A percentile compares a stretch with the other conserved stretches of the same genome.
These are phyloP conservation scores for Myrica gale DNA, from an alignment of 306 rosid species.

Conservation along the genomic window DNA sequence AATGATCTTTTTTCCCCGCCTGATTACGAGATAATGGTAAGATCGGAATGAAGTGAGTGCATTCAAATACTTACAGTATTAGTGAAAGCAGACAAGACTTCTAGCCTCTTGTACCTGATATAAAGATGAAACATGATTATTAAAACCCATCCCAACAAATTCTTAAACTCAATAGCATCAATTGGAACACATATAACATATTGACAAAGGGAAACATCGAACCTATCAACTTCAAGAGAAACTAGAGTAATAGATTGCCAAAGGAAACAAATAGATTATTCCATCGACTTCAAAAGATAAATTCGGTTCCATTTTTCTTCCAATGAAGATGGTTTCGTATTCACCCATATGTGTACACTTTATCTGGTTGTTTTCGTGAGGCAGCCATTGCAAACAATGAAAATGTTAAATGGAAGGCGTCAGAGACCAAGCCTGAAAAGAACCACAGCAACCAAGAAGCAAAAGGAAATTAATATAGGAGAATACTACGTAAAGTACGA, in stretches of 20 bases:
- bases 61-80: constrained; percentile 79
- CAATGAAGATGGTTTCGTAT: constrained; percentile 2
- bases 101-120: constrained; percentile 89
- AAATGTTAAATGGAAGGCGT: constrained; percentile 96
- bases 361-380: constrained; percentile 73
- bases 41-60: constrained; percentile 27
- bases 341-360: constrained; percentile 84
- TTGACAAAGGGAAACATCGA: neutral
- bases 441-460: neutral
- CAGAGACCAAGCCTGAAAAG: constrained; percentile 93
- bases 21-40: constrained; percentile 5
- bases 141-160: neutral
- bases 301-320: neutral
- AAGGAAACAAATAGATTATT: neutral
- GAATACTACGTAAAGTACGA: neutral
- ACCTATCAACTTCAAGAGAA: neutral
- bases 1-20: neutral
- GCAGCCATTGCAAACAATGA: constrained; percentile 88
- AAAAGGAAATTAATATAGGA: neutral
- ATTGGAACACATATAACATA: no score
- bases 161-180: neutral
- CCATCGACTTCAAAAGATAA: neutral
- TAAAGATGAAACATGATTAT: constrained; percentile 12
- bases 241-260: neutral
- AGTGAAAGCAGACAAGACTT: constrained; percentile 92